Evolutionary conservation across 108 stramenopile species (phyloP), one percentile per base, ranked within the genome.

Genomic region (Craspedostauros australis): DNA sequence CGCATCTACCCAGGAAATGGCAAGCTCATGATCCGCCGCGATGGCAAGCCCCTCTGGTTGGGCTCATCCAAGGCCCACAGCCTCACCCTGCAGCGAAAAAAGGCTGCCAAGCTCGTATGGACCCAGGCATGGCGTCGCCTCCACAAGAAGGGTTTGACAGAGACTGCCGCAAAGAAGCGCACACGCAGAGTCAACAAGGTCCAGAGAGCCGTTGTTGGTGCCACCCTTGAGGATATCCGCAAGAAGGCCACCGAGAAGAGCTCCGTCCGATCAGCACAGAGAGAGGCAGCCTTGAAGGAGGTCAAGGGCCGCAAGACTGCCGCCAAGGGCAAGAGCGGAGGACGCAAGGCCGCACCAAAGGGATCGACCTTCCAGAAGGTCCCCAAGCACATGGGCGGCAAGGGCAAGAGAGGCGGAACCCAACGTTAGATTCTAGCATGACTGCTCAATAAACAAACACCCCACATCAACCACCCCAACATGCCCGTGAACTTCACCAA

Each of bases 1-100:
- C 72, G 95, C 49, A 98, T 99, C 76, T 99, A 96, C 77, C 99
- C 99, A 51, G 99, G 99, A 69, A 98, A 96, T 70, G 99, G 99
- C 54, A 91, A 88, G 59, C 93, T 95, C 25, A 95, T 99, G 80
- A 86, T 98, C 63, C 94, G 97, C 73, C 88, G 95, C 62, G 99
- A 99, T 60, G 98, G 96, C 31, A 91, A 93, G 86, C 97, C 97
- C 60, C 53, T 99, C 60, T 91, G 75, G 75, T 76, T 99, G 44
- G 91, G 93, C 49, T 78, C 82, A 20, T 88, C 94, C 64, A 99
- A 99, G 93, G 84, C 93, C 54, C 78, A 85, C 82, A 75, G 80
- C 50, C 75, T 99, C 38, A 94, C 94, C 48, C 63, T 91, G 44
- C 96, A 98, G 71, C 73, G 96, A 50, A 99, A 98, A 82, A 98